Evolutionary conservation across 768 basidiomycete genomes (phyloP).

Genomic region (Lanmaoa rubissima): DNA sequence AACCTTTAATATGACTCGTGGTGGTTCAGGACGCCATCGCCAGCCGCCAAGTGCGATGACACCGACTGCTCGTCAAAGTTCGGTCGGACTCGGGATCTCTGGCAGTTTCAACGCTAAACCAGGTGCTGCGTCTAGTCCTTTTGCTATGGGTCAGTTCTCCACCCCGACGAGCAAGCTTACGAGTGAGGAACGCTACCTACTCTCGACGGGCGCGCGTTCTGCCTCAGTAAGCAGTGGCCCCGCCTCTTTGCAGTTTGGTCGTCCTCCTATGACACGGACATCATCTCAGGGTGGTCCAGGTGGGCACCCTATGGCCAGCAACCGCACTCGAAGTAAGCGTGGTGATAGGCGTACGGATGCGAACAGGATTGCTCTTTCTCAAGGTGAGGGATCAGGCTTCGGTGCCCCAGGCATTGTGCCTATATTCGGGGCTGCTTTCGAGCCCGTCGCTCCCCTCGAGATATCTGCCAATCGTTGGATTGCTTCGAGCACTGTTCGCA

Average conservation of each 20-base stretch:
- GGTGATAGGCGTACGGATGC: constrained; percentile 73
- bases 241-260: constrained; percentile 48
- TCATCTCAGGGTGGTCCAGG: constrained; percentile 63
- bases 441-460: constrained; percentile 77
- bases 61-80: constrained; percentile 45
- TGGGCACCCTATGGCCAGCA: constrained; percentile 44
- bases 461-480: constrained; percentile 84
- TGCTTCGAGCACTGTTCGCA: constrained; percentile 43
- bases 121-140: constrained; percentile 26
- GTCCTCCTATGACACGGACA: constrained; percentile 68
- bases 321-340: constrained; percentile 77
- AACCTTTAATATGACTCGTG: constrained; percentile 51
- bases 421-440: constrained; percentile 38
- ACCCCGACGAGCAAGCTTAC: constrained; percentile 54
- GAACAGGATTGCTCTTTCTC: constrained; percentile 40
- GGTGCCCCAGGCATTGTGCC: constrained; percentile 31
- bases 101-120: constrained; percentile 32
- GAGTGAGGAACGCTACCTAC: constrained; percentile 66
- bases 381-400: constrained; percentile 37
- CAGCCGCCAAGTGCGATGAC: constrained; percentile 44
- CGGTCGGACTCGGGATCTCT: constrained; percentile 46
- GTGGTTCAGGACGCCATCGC: constrained; percentile 63
- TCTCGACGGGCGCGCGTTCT: constrained; percentile 45
- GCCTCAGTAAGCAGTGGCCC: constrained; percentile 54
- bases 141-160: constrained; percentile 69